These are phyloP conservation scores for Curvularia eragrostidis DNA, from an alignment of 2,329 filamentous ascomycete genomes.

Conservation along the genomic window DNA sequence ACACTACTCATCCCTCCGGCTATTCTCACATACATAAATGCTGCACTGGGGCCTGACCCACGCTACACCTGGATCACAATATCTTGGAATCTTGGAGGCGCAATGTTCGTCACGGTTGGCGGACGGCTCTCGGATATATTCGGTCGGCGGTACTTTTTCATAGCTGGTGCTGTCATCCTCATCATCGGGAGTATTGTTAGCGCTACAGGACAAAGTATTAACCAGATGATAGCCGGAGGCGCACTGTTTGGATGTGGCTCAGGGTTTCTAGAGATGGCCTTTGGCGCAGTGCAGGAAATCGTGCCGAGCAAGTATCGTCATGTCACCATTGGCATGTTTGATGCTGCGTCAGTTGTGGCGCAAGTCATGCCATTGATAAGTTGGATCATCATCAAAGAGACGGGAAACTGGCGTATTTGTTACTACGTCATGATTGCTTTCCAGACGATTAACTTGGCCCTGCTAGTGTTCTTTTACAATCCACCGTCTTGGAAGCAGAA, in stretches of 20 bases:
- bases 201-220: slow-evolving; percentile 50
- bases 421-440: slow-evolving; percentile 47
- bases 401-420: slow-evolving; percentile 35
- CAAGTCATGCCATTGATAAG: slow-evolving; percentile 45
- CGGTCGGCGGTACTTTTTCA: slow-evolving; percentile 44
- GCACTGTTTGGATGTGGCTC: slow-evolving; percentile 52
- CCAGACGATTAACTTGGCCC: slow-evolving; percentile 32
- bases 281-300: slow-evolving; percentile 49
- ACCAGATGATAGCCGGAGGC: slow-evolving; percentile 52
- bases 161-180: slow-evolving; percentile 44
- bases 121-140: slow-evolving; percentile 52
- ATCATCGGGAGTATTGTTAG: slow-evolving; percentile 51
- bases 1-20: slow-evolving; percentile 44
- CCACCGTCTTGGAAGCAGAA: slow-evolving; percentile 49
- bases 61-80: slow-evolving; percentile 45
- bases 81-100: slow-evolving; percentile 43
- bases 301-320: slow-evolving; percentile 51
- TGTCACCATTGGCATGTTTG: slow-evolving; percentile 48
- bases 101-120: slow-evolving; percentile 43
- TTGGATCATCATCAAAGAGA: slow-evolving; percentile 41
- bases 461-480: slow-evolving; percentile 44
- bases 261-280: slow-evolving; percentile 53
- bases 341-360: slow-evolving; percentile 40
- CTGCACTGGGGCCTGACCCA: slow-evolving; percentile 42
- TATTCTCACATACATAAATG: slow-evolving; percentile 43